phyloP scores from a whole-genome alignment of 2,329 filamentous ascomycete genomes.

The Coniochaeta ligniaria region DNA sequence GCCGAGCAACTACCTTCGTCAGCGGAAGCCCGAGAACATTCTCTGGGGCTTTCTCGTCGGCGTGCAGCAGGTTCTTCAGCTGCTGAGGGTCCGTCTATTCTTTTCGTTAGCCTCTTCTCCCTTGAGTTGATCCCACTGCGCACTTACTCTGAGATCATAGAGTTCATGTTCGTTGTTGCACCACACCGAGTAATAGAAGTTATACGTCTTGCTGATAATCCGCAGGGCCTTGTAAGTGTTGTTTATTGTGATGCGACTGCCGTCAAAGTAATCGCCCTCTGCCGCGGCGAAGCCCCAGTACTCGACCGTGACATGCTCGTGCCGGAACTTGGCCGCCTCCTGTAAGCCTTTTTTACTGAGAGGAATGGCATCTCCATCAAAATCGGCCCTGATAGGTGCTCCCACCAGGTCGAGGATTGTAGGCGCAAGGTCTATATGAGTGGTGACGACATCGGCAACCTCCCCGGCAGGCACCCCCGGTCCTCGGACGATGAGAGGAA shows the following conservation, averaged over 20 bases:
- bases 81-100: constrained; percentile 44
- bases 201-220: constrained; percentile 41
- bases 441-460: constrained; percentile 40
- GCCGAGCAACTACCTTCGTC: constrained; percentile 35
- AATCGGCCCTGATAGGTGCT: constrained; percentile 34
- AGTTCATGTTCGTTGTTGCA: constrained; percentile 58
- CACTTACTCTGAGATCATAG: constrained; percentile 41
- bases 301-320: constrained; percentile 52
- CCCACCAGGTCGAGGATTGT: constrained; percentile 45
- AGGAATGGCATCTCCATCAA: constrained; percentile 48
- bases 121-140: too few species aligned
- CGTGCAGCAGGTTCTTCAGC: constrained; percentile 33
- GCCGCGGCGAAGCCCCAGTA: constrained; percentile 41
- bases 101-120: not conserved
- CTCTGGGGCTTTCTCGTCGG: constrained; percentile 7
- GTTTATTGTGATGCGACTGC: not conserved
- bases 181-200: constrained; percentile 57
- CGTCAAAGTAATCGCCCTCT: constrained; percentile 25
- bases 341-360: constrained; percentile 21
- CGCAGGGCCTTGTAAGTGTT: constrained; percentile 48
- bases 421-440: constrained; percentile 57
- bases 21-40: constrained; percentile 25
- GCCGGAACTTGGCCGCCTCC: constrained; percentile 16
- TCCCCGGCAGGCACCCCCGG: constrained; percentile 41
- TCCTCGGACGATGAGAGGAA: constrained; percentile 53